A percentile compares a stretch with the other conserved stretches of the same genome.
Conservation (phyloP, 768 basidiomycete species). For the Pisolithus marmoratus region DNA sequence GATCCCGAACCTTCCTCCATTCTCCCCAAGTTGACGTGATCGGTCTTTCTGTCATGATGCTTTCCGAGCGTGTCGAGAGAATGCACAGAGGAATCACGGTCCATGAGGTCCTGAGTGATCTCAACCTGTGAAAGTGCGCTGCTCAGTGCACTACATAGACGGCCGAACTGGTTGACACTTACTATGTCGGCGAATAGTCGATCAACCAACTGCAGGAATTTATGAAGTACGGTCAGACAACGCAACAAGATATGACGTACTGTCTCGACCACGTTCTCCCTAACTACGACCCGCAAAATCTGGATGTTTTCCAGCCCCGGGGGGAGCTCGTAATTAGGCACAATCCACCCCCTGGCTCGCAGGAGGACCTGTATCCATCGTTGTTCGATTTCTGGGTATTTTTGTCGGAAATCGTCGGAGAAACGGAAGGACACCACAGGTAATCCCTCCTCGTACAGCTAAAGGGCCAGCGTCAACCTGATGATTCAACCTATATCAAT, state of each 20-base stretch:
- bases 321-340: conserved; percentile 56
- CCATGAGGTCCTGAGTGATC: conserved; percentile 53
- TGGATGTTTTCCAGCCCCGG: conserved; percentile 45
- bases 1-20: conserved; percentile 45
- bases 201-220: conserved; percentile 44
- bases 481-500: conserved; percentile 14
- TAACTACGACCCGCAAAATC: conserved; percentile 59
- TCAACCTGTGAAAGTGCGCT: conserved; percentile 40
- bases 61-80: conserved; percentile 41
- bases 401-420: conserved; percentile 44
- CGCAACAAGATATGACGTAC: conserved; percentile 28
- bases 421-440: conserved; percentile 53
- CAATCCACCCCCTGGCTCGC: conserved; percentile 49
- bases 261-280: conserved; percentile 49
- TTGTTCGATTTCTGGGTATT: conserved; percentile 55
- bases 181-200: conserved; percentile 66
- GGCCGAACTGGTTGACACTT: conserved; percentile 21
- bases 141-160: not conserved
- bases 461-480: not conserved
- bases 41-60: conserved; percentile 23
- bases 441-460: conserved; percentile 44
- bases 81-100: conserved; percentile 43
- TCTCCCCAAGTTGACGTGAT: conserved; percentile 30
- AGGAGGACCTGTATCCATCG: conserved; percentile 49
- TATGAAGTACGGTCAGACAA: conserved; percentile 24